Conservation (phyloP, 306 rosid genomes). For the Trichosanthes cucumerina region DNA sequence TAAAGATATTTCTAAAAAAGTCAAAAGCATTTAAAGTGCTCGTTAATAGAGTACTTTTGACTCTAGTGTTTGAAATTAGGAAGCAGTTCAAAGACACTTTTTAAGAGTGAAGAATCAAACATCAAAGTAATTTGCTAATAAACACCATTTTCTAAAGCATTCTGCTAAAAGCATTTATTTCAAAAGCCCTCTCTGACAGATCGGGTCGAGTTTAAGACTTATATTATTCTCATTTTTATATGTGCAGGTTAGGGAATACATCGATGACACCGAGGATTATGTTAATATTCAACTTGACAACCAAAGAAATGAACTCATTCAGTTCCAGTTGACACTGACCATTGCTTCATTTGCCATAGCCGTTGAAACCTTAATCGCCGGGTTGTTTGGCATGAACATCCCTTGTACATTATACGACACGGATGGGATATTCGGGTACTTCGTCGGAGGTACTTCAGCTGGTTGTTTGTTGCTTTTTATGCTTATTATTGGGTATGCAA, state of each 20-base stretch:
- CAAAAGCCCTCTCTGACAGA: background rate
- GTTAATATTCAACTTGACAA: conserved; percentile 95
- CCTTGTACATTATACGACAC: conserved; percentile 21
- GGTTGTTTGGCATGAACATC: conserved; percentile 87
- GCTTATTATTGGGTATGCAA: conserved; percentile 68
- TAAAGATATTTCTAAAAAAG: background rate
- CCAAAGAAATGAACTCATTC: conserved; percentile 94
- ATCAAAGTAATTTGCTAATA: background rate
- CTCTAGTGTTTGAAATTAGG: background rate
- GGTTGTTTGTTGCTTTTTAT: conserved; percentile 43
- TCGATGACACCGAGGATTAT: conserved; percentile 94
- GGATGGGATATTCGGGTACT: conserved; percentile 40
- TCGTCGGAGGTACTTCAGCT: conserved; percentile 33
- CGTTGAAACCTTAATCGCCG: conserved; percentile 60
- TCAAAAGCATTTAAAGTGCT: background rate
- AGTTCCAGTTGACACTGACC: conserved; percentile 83
- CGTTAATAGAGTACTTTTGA: background rate
- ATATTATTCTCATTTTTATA: background rate
- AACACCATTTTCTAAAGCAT: background rate
- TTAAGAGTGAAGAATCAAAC: background rate
- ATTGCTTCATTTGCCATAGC: conserved; percentile 84
- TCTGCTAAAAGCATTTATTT: background rate
- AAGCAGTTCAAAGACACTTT: background rate
- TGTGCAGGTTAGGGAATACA: conserved; percentile 88
- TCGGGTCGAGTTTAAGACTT: background rate